These are phyloP conservation scores for Blastomyces emzantsi DNA, from an alignment of 2,329 filamentous ascomycete species.

Conservation along the genomic window DNA sequence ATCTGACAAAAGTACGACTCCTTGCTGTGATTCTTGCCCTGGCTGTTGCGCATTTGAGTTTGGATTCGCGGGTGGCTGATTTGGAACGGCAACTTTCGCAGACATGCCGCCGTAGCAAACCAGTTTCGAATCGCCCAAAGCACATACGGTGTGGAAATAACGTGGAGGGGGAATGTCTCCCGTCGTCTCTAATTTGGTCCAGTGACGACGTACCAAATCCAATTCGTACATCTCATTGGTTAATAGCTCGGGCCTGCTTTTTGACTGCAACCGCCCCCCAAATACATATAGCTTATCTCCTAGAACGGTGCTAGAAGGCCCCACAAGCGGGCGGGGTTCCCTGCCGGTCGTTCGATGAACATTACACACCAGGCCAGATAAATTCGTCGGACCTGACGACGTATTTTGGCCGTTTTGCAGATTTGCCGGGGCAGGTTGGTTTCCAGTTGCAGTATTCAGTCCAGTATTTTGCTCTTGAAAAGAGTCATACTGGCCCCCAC, in stretches of 20 bases:
- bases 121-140: slow-evolving; percentile 86
- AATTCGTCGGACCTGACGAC: slow-evolving; percentile 45
- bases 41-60: slow-evolving; percentile 33
- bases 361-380: slow-evolving; percentile 60
- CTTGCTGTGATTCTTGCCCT: slow-evolving; percentile 59
- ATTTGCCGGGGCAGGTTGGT: slow-evolving; percentile 24
- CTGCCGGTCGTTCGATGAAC: slow-evolving; percentile 76
- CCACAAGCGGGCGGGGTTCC: slow-evolving; percentile 84
- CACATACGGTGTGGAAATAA: slow-evolving; percentile 96
- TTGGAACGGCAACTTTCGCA: slow-evolving; percentile 50
- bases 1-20: slow-evolving; percentile 96
- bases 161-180: slow-evolving; percentile 84
- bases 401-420: slow-evolving; percentile 16
- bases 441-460: slow-evolving; percentile 19
- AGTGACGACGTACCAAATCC: slow-evolving; percentile 82
- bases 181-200: slow-evolving; percentile 76
- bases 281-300: slow-evolving; percentile 97
- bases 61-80: slow-evolving; percentile 34
- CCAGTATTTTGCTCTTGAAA: background rate
- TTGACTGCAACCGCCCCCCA: slow-evolving; percentile 77
- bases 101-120: slow-evolving; percentile 99
- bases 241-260: slow-evolving; percentile 64
- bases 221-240: slow-evolving; percentile 90
- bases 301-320: slow-evolving; percentile 87
- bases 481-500: background rate